These are phyloP conservation scores for Cutaneotrichosporon dermatis DNA, from an alignment of 1,284 basidiomycete species.

Conservation along the genomic window DNA sequence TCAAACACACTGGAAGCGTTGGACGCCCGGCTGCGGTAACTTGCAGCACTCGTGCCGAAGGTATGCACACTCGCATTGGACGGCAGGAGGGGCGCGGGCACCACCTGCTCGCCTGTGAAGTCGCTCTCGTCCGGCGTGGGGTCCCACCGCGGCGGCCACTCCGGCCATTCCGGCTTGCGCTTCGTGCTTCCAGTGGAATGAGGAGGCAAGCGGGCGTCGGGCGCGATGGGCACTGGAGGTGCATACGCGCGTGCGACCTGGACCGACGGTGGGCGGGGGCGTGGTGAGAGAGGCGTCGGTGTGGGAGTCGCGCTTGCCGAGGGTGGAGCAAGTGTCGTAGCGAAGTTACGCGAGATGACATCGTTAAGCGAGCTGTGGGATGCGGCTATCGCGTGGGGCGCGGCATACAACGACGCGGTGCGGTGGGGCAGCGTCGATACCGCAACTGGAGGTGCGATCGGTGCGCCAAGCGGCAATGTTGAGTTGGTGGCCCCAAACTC, in stretches of 20 bases:
- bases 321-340: too few relatives aligned
- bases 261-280: too few relatives aligned
- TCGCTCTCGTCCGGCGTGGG: not conserved
- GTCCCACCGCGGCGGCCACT: conserved; percentile 1
- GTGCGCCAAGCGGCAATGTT: too few relatives aligned
- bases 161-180: not conserved
- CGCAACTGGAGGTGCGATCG: too few relatives aligned
- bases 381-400: too few relatives aligned
- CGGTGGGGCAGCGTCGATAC: too few relatives aligned
- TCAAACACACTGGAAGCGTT: not conserved
- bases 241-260: too few relatives aligned
- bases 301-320: too few relatives aligned
- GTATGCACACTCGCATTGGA: conserved; percentile 2
- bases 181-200: not conserved
- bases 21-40: not conserved
- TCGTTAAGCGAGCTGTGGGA: not conserved
- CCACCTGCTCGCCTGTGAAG: not conserved
- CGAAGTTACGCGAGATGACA: conserved; percentile 1
- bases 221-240: not conserved
- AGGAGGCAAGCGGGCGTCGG: not conserved
- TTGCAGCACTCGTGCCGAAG: not conserved
- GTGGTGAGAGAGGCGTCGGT: not conserved
- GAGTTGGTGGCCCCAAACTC: too few relatives aligned
- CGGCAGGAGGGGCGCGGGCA: not conserved
- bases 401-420: too few relatives aligned